These are phyloP conservation scores for Acacia concinna DNA, from an alignment of 331 rosid genomes.

Conservation along the genomic window DNA sequence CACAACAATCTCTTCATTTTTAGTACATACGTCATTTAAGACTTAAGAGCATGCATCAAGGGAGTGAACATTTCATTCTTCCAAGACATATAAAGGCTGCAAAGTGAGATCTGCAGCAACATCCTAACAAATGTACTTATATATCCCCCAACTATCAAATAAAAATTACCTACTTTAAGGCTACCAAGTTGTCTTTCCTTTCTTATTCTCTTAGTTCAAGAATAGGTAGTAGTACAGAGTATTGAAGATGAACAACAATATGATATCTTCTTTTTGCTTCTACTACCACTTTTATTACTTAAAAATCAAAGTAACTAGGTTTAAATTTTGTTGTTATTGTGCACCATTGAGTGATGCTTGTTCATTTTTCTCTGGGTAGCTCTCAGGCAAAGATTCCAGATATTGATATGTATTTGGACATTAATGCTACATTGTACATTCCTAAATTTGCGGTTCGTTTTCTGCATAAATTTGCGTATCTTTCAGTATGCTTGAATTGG, in stretches of 20 bases:
- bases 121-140: background rate
- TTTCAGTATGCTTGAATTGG: conserved; percentile 1
- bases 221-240: background rate
- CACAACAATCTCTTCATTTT: background rate
- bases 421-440: conserved; percentile 77
- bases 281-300: background rate
- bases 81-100: background rate
- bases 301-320: background rate
- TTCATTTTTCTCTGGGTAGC: conserved; percentile 7
- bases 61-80: background rate
- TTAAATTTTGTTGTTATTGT: background rate
- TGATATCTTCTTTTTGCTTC: background rate
- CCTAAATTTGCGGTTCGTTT: conserved; percentile 89
- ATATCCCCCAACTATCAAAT: background rate
- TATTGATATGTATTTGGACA: conserved; percentile 81
- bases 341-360: conserved; percentile 1
- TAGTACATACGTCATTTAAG: background rate
- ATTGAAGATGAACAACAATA: background rate
- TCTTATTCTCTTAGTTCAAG: background rate
- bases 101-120: background rate
- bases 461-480: conserved; percentile 8
- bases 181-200: background rate
- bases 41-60: conserved; percentile 1
- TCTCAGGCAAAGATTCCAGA: conserved; percentile 91
- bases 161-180: background rate